Base-by-base conservation (phyloP, 1,139 yeast species). In the Suhomyces taliae region DNA sequence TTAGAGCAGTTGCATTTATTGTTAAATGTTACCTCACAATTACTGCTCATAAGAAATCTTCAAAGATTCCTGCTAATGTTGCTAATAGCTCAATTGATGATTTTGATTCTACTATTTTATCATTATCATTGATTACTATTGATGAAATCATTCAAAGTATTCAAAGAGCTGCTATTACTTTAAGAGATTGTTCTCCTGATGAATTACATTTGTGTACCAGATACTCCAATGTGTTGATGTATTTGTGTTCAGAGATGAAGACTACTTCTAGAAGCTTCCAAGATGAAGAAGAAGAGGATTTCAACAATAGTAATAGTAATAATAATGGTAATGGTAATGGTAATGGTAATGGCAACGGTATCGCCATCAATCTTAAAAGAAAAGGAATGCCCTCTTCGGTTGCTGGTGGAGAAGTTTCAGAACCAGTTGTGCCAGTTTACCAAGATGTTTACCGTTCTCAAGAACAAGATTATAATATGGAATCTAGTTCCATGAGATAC, bases 1-100 rank as follows among this genome's bases (percentile, higher is more conserved):
- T 91, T n/a, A 80, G 95, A 56, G 90, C 97, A 0, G 91, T 90
- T 7, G 95, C 96, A 2, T 91, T 90, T 61, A 79, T 91, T 46
- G 95, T 91, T 9, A 90, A 90, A 62, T 87, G 95, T 60, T 85
- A 87, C 57, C 66, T 87, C 46, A 83, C 90, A 0, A 73, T 86
- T 37, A 82, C 88, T 0, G 82, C 82, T 44, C 69, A 75, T 56
- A 66, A 66, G 45, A 53, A 54, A 40, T 43, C 58, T 7, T 36
- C 49, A 27, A 46, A 51, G n/a, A 45, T 45, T 6, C 39, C 47
- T 2, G 15, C 48, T 7, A 47, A 39, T 36, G 43, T 42, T 40
- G 44, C 47, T 8, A 47, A 39, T 27, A 44, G 34, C 15, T 56
- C 75, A n/a, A 53, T 62, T 8, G 68, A 65, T 37, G 68, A 66